phyloP scores from a whole-genome alignment of 2,329 filamentous ascomycete species.

The Coniochaeta pulveracea region DNA sequence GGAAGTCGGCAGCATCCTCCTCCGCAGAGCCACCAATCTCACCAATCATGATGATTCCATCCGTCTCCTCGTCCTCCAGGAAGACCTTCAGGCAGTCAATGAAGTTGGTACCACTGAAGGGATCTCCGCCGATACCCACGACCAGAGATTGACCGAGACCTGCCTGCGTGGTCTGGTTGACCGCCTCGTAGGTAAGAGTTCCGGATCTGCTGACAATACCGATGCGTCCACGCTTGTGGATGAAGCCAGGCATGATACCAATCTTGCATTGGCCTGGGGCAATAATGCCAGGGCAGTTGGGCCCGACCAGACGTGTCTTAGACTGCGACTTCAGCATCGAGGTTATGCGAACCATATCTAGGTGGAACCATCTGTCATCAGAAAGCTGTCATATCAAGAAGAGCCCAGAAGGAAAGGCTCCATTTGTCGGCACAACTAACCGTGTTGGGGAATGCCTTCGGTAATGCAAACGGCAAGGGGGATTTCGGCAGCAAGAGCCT shows the following conservation, averaged over 20 bases:
- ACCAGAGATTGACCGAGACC: constrained; percentile 97
- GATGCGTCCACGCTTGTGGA: constrained; percentile 98
- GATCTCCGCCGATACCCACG: constrained; percentile 95
- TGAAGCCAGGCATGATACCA: constrained; percentile 99
- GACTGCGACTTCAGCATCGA: constrained; percentile 93
- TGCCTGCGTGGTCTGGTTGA: constrained; percentile 97
- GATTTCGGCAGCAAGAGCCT: constrained; percentile 87
- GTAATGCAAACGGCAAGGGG: constrained; percentile 95
- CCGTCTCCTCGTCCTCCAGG: constrained; percentile 88
- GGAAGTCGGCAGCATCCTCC: constrained; percentile 95
- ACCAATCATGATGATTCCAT: constrained; percentile 99
- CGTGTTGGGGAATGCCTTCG: constrained; percentile 94
- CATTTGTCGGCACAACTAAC: constrained; percentile 37
- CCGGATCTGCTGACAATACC: constrained; percentile 97
- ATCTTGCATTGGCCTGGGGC: constrained; percentile 97
- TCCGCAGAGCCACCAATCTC: constrained; percentile 97
- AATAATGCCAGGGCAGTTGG: constrained; percentile 98
- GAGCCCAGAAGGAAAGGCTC: constrained; percentile 2
- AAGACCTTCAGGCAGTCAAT: constrained; percentile 98
- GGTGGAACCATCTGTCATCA: constrained; percentile 7
- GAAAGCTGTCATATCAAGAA: constrained; percentile 7
- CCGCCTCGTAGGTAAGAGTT: constrained; percentile 97
- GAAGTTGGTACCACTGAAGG: constrained; percentile 98
- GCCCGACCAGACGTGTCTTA: constrained; percentile 93
- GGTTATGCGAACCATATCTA: constrained; percentile 98